Evolutionary conservation across 257 asterid genomes (phyloP), one percentile per base, ranked within the genome.

Genomic region (Echites panduratus): DNA sequence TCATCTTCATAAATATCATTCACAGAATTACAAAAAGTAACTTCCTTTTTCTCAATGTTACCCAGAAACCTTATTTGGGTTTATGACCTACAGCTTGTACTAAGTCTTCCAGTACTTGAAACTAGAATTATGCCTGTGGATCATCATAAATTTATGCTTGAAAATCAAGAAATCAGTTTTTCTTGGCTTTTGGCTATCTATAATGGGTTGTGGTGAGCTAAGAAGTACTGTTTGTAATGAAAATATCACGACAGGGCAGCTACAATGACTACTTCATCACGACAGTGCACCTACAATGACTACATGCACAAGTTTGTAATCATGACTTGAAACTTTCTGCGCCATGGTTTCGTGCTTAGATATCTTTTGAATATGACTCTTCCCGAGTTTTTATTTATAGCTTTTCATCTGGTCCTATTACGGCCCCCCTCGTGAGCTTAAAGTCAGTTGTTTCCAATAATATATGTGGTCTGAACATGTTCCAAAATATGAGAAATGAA

Each of bases 251-350:
- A 32, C 38, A n/a, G n/a, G n/a, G n/a, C n/a, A n/a, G n/a, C n/a
- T n/a, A n/a, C n/a, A n/a, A n/a, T n/a, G n/a, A n/a, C n/a, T n/a
- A n/a, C n/a, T n/a, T n/a, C n/a, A 40, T 70, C 73, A 41, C 16
- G 27, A 49, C 57, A 54, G 43, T 54, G 70, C 41, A 70, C 47
- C 70, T 45, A 58, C 57, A 57, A 76, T 76, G 47, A 72, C 58
- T 52, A 43, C 44, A 59, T 40, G 45, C 80, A 78, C 68, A 29
- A 43, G 78, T 14, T 6, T 26, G 75, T 40, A 65, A 75, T 82
- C 27, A 75, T 82, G 47, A 26, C 58, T 53, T 56, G 44, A 38
- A 43, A 26, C 83, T 82, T 78, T 82, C 83, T 78, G 85, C 85
- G 81, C 79, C 71, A 3, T 56, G 57, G 26, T 71, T 65, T 53